Conservation (phyloP, 139 green algal genomes). For the Prasinococcaceae sp. region DNA sequence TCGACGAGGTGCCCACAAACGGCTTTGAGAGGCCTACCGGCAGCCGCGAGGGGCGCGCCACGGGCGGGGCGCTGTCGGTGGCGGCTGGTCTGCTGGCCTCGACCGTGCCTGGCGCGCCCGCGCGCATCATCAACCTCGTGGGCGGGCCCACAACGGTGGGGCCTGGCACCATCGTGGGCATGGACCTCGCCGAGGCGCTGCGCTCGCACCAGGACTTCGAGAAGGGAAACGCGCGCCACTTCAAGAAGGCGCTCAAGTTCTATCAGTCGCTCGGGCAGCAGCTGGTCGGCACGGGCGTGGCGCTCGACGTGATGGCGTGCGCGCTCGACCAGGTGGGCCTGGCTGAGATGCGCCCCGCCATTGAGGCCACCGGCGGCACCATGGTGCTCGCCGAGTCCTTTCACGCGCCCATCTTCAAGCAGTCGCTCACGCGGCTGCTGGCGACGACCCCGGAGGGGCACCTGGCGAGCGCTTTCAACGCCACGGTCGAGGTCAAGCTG, state of each 20-base stretch:
- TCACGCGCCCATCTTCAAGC: slow-evolving; percentile 29
- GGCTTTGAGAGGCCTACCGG: not conserved
- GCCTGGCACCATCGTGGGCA: slow-evolving; percentile 28
- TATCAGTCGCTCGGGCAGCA: slow-evolving; percentile 29
- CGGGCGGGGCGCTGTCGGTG: slow-evolving; percentile 36
- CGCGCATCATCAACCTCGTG: slow-evolving; percentile 35
- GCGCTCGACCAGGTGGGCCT: slow-evolving; percentile 48
- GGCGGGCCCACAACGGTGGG: slow-evolving; percentile 32
- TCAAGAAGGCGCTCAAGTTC: slow-evolving; percentile 16
- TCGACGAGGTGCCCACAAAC: slow-evolving; percentile 33
- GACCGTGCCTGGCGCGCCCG: slow-evolving; percentile 2
- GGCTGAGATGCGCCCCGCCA: slow-evolving; percentile 34
- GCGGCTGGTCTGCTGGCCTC: slow-evolving; percentile 29
- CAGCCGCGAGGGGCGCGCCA: slow-evolving; percentile 25
- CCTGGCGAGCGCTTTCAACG: slow-evolving; percentile 25
- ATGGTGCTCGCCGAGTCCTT: slow-evolving; percentile 47
- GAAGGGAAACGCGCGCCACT: slow-evolving; percentile 23
- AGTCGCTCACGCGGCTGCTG: slow-evolving; percentile 33
- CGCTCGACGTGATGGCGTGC: slow-evolving; percentile 45
- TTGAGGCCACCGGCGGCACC: slow-evolving; percentile 35
- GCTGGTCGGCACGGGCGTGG: slow-evolving; percentile 11
- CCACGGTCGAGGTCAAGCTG: slow-evolving; percentile 30
- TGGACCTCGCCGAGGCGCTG: slow-evolving; percentile 24
- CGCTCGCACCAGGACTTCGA: slow-evolving; percentile 31
- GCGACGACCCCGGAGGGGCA: slow-evolving; percentile 5